phyloP scores from a whole-genome alignment of 2,329 filamentous ascomycete species.

The Daldinia sp. region DNA sequence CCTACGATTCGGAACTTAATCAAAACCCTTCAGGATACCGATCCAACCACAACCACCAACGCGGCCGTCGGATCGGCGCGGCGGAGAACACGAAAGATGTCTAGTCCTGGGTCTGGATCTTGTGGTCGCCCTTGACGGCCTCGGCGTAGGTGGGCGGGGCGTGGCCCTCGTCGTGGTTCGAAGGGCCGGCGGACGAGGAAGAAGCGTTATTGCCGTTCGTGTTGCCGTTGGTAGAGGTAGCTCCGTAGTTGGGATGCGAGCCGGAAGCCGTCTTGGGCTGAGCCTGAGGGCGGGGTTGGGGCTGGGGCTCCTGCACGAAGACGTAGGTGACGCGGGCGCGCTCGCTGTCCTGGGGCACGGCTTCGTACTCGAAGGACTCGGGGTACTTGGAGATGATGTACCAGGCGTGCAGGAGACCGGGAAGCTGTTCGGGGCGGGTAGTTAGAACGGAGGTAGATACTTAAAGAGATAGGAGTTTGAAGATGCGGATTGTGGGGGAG shows the following conservation, averaged over 20 bases:
- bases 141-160: slow-evolving; percentile 90
- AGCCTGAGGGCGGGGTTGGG: slow-evolving; percentile 47
- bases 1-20: neutral
- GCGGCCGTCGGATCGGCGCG: neutral
- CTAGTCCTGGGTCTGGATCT: slow-evolving; percentile 80
- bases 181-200: slow-evolving; percentile 49
- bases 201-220: slow-evolving; percentile 42
- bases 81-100: slow-evolving; percentile 4
- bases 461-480: slow-evolving; percentile 49
- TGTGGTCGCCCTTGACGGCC: slow-evolving; percentile 89
- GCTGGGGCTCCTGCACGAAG: slow-evolving; percentile 67
- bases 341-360: slow-evolving; percentile 68
- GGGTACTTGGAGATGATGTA: slow-evolving; percentile 96
- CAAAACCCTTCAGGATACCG: slow-evolving; percentile 6
- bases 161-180: slow-evolving; percentile 54
- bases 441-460: neutral
- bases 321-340: slow-evolving; percentile 78
- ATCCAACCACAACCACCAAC: slow-evolving; percentile 8
- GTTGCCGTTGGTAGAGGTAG: slow-evolving; percentile 46
- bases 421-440: slow-evolving; percentile 62
- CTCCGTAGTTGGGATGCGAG: slow-evolving; percentile 62
- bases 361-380: slow-evolving; percentile 80
- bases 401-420: slow-evolving; percentile 94
- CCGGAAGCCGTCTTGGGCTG: slow-evolving; percentile 49
- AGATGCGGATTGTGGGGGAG: neutral